These are phyloP conservation scores for Pleurotus platypus DNA, from an alignment of 768 basidiomycete genomes.

Conservation along the genomic window DNA sequence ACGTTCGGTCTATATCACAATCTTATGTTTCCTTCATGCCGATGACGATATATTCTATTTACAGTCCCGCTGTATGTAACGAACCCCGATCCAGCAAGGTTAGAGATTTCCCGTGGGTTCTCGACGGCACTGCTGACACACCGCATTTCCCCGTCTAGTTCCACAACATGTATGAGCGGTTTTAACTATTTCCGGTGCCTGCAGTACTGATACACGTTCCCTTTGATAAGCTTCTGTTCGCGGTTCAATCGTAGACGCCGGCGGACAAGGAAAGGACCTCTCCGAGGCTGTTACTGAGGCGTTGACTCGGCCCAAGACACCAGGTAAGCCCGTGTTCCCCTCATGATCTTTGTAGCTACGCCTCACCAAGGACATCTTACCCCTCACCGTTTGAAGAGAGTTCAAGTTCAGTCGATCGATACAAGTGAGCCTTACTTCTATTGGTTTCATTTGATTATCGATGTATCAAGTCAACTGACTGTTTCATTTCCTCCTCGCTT, in stretches of 20 bases:
- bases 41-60: constrained; percentile 1
- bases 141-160: constrained; percentile 4
- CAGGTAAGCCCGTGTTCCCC: not conserved
- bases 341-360: not conserved
- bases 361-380: not conserved
- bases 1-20: constrained; percentile 12
- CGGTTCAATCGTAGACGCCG: constrained; percentile 5
- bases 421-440: not conserved
- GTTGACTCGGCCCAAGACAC: not conserved
- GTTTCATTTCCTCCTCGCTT: not conserved
- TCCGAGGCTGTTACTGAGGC: constrained; percentile 1
- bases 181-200: not conserved
- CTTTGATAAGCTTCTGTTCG: not conserved
- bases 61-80: constrained; percentile 35
- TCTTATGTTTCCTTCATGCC: constrained; percentile 5
- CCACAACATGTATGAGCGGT: constrained; percentile 2
- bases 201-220: not conserved
- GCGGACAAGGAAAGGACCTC: constrained; percentile 2
- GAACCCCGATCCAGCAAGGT: constrained; percentile 42
- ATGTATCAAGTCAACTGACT: not conserved
- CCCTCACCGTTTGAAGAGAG: not conserved
- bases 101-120: constrained; percentile 12
- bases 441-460: not conserved
- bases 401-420: constrained; percentile 7
- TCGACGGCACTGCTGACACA: not conserved